Conservation (phyloP, 1,284 basidiomycete genomes). For the Heterobasidion parviporum region DNA sequence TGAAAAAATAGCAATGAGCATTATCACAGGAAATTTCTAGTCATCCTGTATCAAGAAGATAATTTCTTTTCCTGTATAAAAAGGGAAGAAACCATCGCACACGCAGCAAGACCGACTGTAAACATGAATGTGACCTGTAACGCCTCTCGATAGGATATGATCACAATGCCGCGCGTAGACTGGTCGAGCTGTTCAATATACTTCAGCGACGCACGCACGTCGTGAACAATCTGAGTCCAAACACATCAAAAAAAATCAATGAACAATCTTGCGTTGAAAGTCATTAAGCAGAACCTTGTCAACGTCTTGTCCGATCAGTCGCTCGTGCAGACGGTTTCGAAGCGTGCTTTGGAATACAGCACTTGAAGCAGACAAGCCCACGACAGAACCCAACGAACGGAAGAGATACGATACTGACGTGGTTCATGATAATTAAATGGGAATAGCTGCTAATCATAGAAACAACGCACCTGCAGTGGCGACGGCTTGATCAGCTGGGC, state of each 20-base stretch:
- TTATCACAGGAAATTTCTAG: too few relatives aligned
- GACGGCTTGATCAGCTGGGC: constrained; percentile 51
- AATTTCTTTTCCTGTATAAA: constrained; percentile 47
- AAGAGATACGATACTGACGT: constrained; percentile 50
- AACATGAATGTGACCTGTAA: constrained; percentile 42
- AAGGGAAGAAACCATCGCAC: constrained; percentile 31
- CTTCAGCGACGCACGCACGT: constrained; percentile 38
- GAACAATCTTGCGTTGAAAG: background rate
- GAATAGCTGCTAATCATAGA: background rate
- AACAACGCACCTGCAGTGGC: constrained; percentile 44
- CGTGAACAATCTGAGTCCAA: constrained; percentile 31
- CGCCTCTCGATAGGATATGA: constrained; percentile 38
- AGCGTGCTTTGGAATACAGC: constrained; percentile 39
- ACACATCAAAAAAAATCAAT: background rate
- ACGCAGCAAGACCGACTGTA: constrained; percentile 28
- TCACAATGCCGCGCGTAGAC: constrained; percentile 27
- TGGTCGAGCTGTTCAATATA: constrained; percentile 38
- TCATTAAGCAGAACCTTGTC: constrained; percentile 28
- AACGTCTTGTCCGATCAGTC: constrained; percentile 28
- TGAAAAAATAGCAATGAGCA: too few relatives aligned
- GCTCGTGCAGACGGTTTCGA: constrained; percentile 30
- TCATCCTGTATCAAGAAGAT: too few relatives aligned
- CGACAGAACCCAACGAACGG: constrained; percentile 43
- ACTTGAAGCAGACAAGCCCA: constrained; percentile 43
- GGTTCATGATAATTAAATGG: background rate